Percentiles rank a stretch among this genome's conserved stretches.
Evolutionary conservation across 495 filamentous ascomycete genomes (phyloP).

Genomic region (Cudoniella acicularis): DNA sequence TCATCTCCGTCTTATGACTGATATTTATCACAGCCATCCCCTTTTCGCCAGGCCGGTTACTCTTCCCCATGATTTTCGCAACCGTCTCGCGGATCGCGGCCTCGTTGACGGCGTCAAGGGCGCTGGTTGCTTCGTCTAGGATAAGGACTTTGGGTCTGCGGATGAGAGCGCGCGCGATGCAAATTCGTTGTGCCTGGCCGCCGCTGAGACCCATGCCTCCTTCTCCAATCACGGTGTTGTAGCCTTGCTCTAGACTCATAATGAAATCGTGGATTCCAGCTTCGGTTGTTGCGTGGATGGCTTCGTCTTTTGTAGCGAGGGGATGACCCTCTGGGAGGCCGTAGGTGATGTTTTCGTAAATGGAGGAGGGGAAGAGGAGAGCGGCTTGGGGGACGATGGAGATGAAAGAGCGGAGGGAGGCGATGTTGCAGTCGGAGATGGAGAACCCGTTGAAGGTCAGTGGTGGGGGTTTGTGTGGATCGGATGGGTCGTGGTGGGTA

Average conservation of each 20-base stretch:
- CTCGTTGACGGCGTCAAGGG: conserved; percentile 70
- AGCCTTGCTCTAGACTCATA: conserved; percentile 64
- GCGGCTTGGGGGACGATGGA: conserved; percentile 76
- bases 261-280: conserved; percentile 84
- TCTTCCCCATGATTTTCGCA: conserved; percentile 42
- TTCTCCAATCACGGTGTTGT: conserved; percentile 72
- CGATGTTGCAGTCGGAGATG: conserved; percentile 53
- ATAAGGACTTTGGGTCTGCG: conserved; percentile 68
- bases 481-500: conserved; percentile 41
- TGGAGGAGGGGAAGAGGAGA: conserved; percentile 68
- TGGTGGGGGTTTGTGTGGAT: conserved; percentile 31
- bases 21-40: conserved; percentile 63
- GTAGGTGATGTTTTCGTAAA: conserved; percentile 79
- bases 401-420: conserved; percentile 63
- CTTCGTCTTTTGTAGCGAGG: conserved; percentile 37
- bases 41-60: conserved; percentile 9
- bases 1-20: conserved; percentile 80
- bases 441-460: conserved; percentile 57
- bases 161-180: conserved; percentile 77
- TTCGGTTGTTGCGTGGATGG: conserved; percentile 57
- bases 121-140: conserved; percentile 84
- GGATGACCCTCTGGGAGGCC: conserved; percentile 48
- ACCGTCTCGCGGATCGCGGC: conserved; percentile 64
- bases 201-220: conserved; percentile 73
- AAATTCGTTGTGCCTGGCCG: conserved; percentile 79